These are phyloP conservation scores for Lactarius hatsudake DNA, from an alignment of 768 basidiomycete genomes.

Conservation along the genomic window DNA sequence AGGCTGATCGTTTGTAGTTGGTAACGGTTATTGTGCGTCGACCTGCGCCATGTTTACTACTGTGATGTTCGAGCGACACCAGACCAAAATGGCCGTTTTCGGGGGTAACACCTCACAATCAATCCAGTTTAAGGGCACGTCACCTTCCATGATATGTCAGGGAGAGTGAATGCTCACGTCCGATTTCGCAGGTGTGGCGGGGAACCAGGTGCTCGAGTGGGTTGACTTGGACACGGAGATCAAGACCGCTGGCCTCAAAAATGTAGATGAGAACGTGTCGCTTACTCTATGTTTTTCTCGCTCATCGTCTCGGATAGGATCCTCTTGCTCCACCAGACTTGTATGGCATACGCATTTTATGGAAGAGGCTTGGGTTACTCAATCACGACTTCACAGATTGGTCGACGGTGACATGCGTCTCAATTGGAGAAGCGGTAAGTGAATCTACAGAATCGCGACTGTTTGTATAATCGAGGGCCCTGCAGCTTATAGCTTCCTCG, in stretches of 20 bases:
- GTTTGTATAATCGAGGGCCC: neutral
- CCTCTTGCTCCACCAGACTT: slow-evolving; percentile 38
- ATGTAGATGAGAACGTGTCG: slow-evolving; percentile 26
- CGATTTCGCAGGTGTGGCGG: slow-evolving; percentile 18
- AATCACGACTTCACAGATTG: neutral
- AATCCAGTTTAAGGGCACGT: slow-evolving; percentile 46
- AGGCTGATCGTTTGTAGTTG: slow-evolving; percentile 1
- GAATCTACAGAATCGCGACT: neutral
- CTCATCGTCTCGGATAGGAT: slow-evolving; percentile 29
- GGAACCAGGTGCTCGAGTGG: neutral
- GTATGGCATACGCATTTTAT: slow-evolving; percentile 25
- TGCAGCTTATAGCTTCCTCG: slow-evolving; percentile 25
- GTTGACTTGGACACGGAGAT: slow-evolving; percentile 2
- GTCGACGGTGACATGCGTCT: neutral
- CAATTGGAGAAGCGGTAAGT: slow-evolving; percentile 5
- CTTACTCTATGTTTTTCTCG: neutral
- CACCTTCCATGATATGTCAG: neutral
- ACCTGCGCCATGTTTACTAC: slow-evolving; percentile 58
- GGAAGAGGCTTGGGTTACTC: neutral
- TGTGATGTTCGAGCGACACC: slow-evolving; percentile 49
- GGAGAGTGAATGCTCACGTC: neutral
- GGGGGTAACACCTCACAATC: slow-evolving; percentile 48
- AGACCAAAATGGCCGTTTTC: slow-evolving; percentile 48
- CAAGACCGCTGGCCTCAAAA: slow-evolving; percentile 31
- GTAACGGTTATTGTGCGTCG: slow-evolving; percentile 45